Conservation (phyloP, 495 filamentous ascomycete genomes). For the Hyaloscypha finlandica region DNA sequence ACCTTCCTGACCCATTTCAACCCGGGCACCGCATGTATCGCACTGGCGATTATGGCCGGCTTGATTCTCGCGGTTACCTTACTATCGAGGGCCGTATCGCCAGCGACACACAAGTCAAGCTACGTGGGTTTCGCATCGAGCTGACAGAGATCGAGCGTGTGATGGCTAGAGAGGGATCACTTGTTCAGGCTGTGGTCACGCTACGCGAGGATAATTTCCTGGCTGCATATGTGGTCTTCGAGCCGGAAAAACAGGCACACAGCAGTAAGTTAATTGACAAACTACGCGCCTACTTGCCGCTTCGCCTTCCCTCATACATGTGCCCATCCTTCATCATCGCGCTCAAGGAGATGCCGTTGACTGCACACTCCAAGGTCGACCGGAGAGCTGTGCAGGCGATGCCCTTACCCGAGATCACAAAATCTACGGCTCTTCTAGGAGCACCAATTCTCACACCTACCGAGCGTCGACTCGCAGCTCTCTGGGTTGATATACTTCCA, state of each 20-base stretch:
- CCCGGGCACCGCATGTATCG: conserved; percentile 22
- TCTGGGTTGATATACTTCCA: not conserved
- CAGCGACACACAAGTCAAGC: conserved; percentile 50
- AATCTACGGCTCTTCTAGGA: not conserved
- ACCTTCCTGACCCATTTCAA: conserved; percentile 38
- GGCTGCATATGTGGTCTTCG: conserved; percentile 13
- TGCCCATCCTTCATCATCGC: conserved; percentile 41
- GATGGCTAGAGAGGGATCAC: conserved; percentile 20
- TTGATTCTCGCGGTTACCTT: conserved; percentile 35
- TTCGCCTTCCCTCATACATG: conserved; percentile 10
- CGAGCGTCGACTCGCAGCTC: not conserved
- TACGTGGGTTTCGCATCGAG: conserved; percentile 52
- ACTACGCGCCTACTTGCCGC: not conserved
- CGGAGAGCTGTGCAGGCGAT: conserved; percentile 12
- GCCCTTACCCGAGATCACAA: not conserved
- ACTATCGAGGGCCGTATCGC: conserved; percentile 36
- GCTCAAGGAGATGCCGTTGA: conserved; percentile 43
- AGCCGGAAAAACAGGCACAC: not conserved
- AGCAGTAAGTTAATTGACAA: not conserved
- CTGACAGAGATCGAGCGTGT: conserved; percentile 47
- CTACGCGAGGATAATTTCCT: conserved; percentile 20
- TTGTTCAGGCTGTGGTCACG: conserved; percentile 38
- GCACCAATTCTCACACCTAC: not conserved
- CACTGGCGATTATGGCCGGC: conserved; percentile 25
- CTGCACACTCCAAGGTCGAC: conserved; percentile 44